Evolutionary conservation across 306 rosid species (phyloP).

Genomic region (Potentilla sterilis): DNA sequence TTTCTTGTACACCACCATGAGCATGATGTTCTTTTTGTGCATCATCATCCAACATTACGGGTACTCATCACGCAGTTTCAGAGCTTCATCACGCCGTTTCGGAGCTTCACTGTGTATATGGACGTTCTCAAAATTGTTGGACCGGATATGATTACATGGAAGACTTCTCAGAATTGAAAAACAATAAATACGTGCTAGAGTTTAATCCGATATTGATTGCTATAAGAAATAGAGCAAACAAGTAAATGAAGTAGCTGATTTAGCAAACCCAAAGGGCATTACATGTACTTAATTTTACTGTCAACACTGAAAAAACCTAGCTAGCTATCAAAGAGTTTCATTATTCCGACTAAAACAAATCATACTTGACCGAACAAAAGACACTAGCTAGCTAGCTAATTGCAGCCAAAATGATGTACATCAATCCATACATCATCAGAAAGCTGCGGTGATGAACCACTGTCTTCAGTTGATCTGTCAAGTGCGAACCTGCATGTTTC

Average conservation of each 20-base stretch:
- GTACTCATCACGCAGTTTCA: too few species aligned
- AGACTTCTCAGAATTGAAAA: too few species aligned
- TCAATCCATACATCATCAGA: not conserved
- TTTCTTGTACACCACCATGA: too few species aligned
- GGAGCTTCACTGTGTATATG: too few species aligned
- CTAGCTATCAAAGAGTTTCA: not conserved
- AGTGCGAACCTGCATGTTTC: constrained; percentile 42
- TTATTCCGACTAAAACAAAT: not conserved
- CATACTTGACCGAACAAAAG: not conserved
- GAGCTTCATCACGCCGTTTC: too few species aligned
- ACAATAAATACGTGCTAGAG: too few species aligned
- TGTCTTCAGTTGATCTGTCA: constrained; percentile 9
- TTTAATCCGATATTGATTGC: not conserved
- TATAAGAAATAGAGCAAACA: not conserved
- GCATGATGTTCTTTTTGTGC: too few species aligned
- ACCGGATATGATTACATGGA: too few species aligned
- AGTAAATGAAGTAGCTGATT: not conserved
- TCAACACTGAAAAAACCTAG: not conserved
- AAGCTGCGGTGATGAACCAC: not conserved
- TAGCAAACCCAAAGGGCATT: too few species aligned
- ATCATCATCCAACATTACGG: too few species aligned
- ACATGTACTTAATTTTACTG: not conserved
- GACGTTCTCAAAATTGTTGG: too few species aligned
- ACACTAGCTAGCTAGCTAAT: not conserved
- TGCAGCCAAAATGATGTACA: not conserved